phyloP scores from a whole-genome alignment of 2,329 filamentous ascomycete genomes.

The Byssothecium circinans region DNA sequence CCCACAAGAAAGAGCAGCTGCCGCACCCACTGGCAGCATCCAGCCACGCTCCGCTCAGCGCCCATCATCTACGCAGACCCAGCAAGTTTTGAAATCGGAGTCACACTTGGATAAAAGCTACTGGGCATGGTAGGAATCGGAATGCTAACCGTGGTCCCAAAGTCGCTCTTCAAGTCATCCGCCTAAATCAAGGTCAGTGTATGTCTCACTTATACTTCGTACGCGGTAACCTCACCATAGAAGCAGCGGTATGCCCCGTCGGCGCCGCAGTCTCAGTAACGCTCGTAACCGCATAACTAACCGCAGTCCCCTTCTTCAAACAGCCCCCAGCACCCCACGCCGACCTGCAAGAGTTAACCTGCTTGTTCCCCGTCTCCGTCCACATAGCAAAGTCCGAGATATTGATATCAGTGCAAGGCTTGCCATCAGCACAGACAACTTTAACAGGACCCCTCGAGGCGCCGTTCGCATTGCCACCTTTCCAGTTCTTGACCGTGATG shows the following conservation, averaged over 20 bases:
- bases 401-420: constrained; percentile 57
- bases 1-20: too few relatives aligned
- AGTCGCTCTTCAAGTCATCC: constrained; percentile 30
- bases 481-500: constrained; percentile 60
- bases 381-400: constrained; percentile 57
- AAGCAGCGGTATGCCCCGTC: constrained; percentile 42
- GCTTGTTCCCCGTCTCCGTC: constrained; percentile 50
- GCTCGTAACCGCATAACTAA: constrained; percentile 37
- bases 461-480: constrained; percentile 56
- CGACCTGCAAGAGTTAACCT: constrained; percentile 52
- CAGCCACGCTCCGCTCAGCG: too few relatives aligned
- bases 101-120: constrained; percentile 44
- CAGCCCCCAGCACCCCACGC: constrained; percentile 55
- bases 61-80: constrained; percentile 5
- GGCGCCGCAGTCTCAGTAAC: constrained; percentile 41
- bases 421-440: constrained; percentile 53
- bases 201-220: too few relatives aligned
- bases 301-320: constrained; percentile 39
- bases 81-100: constrained; percentile 36
- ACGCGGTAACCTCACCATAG: too few relatives aligned
- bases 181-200: too few relatives aligned
- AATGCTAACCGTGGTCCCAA: constrained; percentile 39
- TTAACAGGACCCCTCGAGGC: constrained; percentile 56
- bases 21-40: too few relatives aligned
- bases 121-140: constrained; percentile 47